phyloP scores from a whole-genome alignment of 805 yeast species.

The Wickerhamia fluorescens region DNA sequence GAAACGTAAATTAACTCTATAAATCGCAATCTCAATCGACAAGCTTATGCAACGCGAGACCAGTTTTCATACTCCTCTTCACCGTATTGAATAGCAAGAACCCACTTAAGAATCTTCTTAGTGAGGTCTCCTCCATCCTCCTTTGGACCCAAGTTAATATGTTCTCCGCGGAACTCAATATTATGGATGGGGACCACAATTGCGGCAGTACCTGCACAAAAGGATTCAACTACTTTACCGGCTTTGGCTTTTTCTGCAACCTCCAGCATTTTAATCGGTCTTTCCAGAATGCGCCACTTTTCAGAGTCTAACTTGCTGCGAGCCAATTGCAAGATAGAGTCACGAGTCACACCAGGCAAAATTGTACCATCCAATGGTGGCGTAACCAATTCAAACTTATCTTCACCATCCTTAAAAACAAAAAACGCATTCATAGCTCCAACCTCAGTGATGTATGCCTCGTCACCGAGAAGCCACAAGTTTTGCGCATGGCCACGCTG shows the following conservation, averaged over 20 bases:
- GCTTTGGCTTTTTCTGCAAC: constrained; percentile 66
- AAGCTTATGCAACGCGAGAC: constrained; percentile 34
- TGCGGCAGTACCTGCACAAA: constrained; percentile 97
- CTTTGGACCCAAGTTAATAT: constrained; percentile 70
- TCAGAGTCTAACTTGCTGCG: constrained; percentile 63
- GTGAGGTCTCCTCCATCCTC: constrained; percentile 80
- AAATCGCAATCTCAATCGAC: too few species aligned
- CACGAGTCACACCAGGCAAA: constrained; percentile 94
- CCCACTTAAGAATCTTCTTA: constrained; percentile 73
- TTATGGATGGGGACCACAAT: constrained; percentile 88
- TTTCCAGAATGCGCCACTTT: constrained; percentile 80
- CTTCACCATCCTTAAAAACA: constrained; percentile 72
- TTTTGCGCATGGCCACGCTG: constrained; percentile 88
- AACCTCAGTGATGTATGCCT: constrained; percentile 82
- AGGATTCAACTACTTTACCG: constrained; percentile 87
- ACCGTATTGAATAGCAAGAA: constrained; percentile 86
- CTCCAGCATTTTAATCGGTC: constrained; percentile 76
- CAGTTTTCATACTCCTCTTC: constrained; percentile 54
- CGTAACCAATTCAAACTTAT: constrained; percentile 86
- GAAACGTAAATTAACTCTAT: too few species aligned
- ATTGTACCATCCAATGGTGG: constrained; percentile 97
- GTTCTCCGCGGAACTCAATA: constrained; percentile 70
- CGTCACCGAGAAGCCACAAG: constrained; percentile 92
- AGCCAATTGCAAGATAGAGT: constrained; percentile 74
- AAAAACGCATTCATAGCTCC: constrained; percentile 96